These are phyloP conservation scores for Leishmania major DNA, from an alignment of 208 protist species.

Conservation along the genomic window DNA sequence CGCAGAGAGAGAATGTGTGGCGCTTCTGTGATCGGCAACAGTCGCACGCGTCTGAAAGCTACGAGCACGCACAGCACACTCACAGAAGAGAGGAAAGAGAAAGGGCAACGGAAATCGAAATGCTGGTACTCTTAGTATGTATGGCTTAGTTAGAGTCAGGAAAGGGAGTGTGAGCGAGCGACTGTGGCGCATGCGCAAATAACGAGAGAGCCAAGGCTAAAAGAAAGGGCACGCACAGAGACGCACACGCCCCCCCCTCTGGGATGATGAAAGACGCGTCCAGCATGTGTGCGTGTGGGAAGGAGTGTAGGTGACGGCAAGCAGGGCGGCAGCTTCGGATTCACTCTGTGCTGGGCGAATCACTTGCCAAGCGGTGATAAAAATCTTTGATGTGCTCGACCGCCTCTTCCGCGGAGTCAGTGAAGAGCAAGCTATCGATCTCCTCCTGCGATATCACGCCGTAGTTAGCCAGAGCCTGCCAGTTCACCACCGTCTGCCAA, in stretches of 20 bases:
- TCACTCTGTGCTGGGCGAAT: not conserved
- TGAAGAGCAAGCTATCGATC: conserved; percentile 83
- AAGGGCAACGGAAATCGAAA: not conserved
- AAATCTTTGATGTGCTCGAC: conserved; percentile 74
- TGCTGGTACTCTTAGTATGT: not conserved
- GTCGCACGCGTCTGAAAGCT: not conserved
- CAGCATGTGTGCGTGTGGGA: not conserved
- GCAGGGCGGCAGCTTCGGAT: not conserved
- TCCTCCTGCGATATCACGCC: conserved; percentile 89
- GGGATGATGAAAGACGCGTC: not conserved
- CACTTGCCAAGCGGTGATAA: conserved; percentile 34
- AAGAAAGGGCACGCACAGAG: conserved; percentile 1
- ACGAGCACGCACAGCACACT: not conserved
- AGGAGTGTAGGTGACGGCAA: not conserved
- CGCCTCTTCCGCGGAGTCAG: conserved; percentile 84
- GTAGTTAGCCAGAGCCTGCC: conserved; percentile 85
- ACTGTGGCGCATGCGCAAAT: not conserved
- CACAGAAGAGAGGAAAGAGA: not conserved
- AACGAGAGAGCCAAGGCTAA: not conserved
- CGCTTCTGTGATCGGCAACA: not conserved
- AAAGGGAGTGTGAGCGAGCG: not conserved
- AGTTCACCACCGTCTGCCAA: conserved; percentile 90
- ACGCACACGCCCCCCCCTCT: not conserved
- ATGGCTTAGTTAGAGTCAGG: not conserved
- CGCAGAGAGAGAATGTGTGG: no score